Evolutionary conservation across 495 filamentous ascomycete species (phyloP).

Genomic region (Daldinia caldariorum): DNA sequence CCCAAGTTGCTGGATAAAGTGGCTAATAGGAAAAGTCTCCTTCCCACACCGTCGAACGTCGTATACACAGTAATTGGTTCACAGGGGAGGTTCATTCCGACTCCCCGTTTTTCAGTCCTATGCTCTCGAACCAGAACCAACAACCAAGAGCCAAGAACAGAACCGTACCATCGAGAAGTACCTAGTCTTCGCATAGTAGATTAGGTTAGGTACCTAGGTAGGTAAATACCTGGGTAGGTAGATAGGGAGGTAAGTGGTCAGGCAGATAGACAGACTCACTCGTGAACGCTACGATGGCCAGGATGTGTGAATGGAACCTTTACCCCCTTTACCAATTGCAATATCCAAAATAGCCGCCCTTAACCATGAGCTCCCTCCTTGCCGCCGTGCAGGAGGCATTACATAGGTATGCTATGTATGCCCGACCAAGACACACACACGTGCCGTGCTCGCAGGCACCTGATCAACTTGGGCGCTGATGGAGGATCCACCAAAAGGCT

Average conservation of each 20-base stretch:
- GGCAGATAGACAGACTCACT: not conserved
- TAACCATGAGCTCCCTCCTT: constrained; percentile 30
- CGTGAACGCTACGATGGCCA: not conserved
- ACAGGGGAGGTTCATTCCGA: constrained; percentile 4
- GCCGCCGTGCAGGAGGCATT: constrained; percentile 26
- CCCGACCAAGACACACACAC: constrained; percentile 30
- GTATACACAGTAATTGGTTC: constrained; percentile 3
- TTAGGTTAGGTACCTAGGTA: not conserved
- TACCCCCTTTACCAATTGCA: constrained; percentile 14
- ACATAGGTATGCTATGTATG: constrained; percentile 31
- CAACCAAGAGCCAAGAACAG: not conserved
- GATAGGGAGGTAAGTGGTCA: not conserved
- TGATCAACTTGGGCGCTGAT: constrained; percentile 39
- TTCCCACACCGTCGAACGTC: constrained; percentile 1
- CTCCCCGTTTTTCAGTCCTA: constrained; percentile 4
- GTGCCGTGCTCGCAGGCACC: constrained; percentile 29
- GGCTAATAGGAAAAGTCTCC: constrained; percentile 1
- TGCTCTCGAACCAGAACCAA: not conserved
- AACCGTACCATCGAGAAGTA: not conserved
- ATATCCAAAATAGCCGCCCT: constrained; percentile 43
- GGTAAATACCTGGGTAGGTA: too few species aligned
- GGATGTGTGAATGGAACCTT: not conserved
- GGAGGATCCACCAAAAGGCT: constrained; percentile 23
- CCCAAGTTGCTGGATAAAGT: constrained; percentile 62
- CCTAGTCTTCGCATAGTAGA: not conserved